Conservation (phyloP, 1,284 basidiomycete genomes). For the Austroboletus novae-zelandiae region DNA sequence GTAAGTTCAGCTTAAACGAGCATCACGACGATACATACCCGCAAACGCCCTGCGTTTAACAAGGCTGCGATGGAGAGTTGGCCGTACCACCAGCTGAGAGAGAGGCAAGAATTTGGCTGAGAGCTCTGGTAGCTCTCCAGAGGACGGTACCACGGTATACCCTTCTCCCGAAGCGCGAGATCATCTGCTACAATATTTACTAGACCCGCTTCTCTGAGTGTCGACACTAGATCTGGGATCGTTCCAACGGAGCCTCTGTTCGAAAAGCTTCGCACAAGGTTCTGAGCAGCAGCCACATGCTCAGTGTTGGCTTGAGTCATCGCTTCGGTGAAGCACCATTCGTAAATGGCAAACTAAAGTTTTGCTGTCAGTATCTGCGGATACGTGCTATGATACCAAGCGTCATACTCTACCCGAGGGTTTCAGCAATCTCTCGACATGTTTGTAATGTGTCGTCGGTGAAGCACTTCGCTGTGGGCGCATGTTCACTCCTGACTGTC, state of each 20-base stretch:
- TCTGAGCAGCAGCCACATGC: slow-evolving; percentile 2
- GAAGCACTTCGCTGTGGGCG: slow-evolving; percentile 3
- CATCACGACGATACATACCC: not conserved
- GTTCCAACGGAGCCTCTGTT: slow-evolving; percentile 3
- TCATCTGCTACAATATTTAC: slow-evolving; percentile 4
- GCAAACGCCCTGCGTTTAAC: slow-evolving; percentile 9
- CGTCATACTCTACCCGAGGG: slow-evolving; percentile 10
- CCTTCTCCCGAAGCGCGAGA: slow-evolving; percentile 5
- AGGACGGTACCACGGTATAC: slow-evolving; percentile 11
- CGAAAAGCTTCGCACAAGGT: slow-evolving; percentile 4
- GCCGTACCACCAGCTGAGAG: slow-evolving; percentile 13
- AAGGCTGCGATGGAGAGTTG: slow-evolving; percentile 10
- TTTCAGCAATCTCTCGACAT: slow-evolving; percentile 10
- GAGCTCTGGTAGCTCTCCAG: slow-evolving; percentile 2
- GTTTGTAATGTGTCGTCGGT: slow-evolving; percentile 1
- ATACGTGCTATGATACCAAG: not conserved
- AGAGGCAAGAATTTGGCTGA: not conserved
- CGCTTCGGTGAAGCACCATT: slow-evolving; percentile 12
- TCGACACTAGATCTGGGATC: not conserved
- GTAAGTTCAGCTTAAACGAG: not conserved
- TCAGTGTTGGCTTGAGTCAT: slow-evolving; percentile 6
- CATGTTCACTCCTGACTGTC: not conserved
- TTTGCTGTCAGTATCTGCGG: not conserved
- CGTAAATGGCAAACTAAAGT: slow-evolving; percentile 12
- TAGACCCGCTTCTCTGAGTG: slow-evolving; percentile 2